A percentile compares a stretch with the other conserved stretches of the same genome.
These are phyloP conservation scores for Pistacia atlantica DNA, from an alignment of 345 rosid species.

Conservation along the genomic window DNA sequence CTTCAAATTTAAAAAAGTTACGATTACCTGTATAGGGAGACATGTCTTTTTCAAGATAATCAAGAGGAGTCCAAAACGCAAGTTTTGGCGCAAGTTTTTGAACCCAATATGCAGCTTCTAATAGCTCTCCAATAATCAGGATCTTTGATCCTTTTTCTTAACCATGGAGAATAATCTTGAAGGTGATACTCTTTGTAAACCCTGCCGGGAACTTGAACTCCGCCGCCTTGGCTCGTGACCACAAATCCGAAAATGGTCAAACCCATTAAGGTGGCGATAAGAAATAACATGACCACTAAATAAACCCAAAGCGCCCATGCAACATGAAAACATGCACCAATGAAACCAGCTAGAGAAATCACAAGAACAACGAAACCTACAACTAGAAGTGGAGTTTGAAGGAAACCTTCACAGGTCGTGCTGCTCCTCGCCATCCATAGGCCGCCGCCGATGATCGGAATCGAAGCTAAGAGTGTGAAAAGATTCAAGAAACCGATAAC, in stretches of 20 bases:
- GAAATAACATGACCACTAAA: slow-evolving; percentile 72
- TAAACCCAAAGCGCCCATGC: slow-evolving; percentile 93
- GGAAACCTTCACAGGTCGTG: slow-evolving; percentile 79
- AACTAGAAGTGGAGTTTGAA: slow-evolving; percentile 81
- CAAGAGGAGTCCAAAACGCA: slow-evolving; percentile 81
- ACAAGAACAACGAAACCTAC: slow-evolving; percentile 71
- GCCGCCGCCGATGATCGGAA: slow-evolving; percentile 86
- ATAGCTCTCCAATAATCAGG: slow-evolving; percentile 68
- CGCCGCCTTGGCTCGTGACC: slow-evolving; percentile 83
- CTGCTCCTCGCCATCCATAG: slow-evolving; percentile 86
- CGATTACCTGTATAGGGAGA: slow-evolving; percentile 79
- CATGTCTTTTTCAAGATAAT: slow-evolving; percentile 64
- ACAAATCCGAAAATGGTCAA: slow-evolving; percentile 77
- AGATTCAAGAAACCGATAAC: slow-evolving; percentile 80
- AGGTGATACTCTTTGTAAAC: slow-evolving; percentile 71
- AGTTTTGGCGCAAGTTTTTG: slow-evolving; percentile 69
- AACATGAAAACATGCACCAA: slow-evolving; percentile 87
- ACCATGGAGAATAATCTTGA: slow-evolving; percentile 79
- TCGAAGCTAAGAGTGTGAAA: slow-evolving; percentile 75
- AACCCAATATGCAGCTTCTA: slow-evolving; percentile 69
- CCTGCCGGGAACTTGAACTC: slow-evolving; percentile 64
- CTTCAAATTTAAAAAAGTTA: no score
- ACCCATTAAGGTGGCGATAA: slow-evolving; percentile 64
- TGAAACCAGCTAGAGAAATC: slow-evolving; percentile 79
- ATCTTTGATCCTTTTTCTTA: slow-evolving; percentile 58